Conservation (phyloP, 305 asterid genomes). For the Fraxinus albicans region DNA sequence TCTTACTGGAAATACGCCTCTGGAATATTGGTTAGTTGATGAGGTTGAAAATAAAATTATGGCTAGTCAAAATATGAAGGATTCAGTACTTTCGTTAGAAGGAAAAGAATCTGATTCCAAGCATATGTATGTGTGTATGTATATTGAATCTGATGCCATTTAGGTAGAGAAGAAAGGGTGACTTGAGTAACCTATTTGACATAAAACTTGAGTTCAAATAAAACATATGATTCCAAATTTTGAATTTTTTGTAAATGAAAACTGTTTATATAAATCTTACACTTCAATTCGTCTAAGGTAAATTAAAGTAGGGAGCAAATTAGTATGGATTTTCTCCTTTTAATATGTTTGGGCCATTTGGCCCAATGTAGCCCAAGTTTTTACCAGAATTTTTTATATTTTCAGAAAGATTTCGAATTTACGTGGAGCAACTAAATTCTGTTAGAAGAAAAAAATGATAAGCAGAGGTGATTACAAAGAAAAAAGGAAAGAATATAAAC, state of each 20-base stretch:
- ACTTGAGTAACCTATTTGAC: not conserved
- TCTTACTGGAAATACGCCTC: not conserved
- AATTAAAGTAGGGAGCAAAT: too few relatives aligned
- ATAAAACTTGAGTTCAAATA: slow-evolving; percentile 11
- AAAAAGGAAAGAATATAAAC: not conserved
- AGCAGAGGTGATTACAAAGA: not conserved
- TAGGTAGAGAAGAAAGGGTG: not conserved
- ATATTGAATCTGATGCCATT: not conserved
- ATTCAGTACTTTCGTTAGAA: not conserved
- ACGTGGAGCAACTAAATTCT: not conserved
- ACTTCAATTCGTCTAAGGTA: too few relatives aligned
- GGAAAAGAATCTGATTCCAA: slow-evolving; percentile 25
- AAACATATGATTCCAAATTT: slow-evolving; percentile 8
- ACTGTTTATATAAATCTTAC: not conserved
- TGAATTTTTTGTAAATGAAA: not conserved
- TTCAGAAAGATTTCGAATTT: not conserved
- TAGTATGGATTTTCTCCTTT: too few relatives aligned
- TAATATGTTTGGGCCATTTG: too few relatives aligned
- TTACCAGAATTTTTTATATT: not conserved
- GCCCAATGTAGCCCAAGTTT: not conserved
- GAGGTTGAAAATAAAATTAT: not conserved
- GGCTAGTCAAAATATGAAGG: not conserved
- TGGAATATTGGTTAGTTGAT: not conserved
- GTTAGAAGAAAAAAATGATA: not conserved
- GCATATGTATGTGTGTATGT: not conserved